Evolutionary conservation across 2,329 filamentous ascomycete species (phyloP).

Genomic region (Pseudogymnoascus sp.): DNA sequence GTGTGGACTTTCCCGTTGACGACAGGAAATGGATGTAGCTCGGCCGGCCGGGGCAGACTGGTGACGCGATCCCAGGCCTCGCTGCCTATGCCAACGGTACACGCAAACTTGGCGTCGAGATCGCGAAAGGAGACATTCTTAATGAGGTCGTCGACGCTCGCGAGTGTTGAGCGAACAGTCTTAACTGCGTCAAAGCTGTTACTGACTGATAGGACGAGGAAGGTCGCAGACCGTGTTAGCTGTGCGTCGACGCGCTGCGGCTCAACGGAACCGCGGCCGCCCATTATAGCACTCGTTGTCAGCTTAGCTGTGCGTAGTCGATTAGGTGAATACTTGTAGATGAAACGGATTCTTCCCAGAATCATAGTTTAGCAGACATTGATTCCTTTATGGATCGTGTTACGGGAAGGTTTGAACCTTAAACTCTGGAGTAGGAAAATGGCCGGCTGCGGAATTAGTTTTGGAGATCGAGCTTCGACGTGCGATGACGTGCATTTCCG

Average conservation of each 20-base stretch:
- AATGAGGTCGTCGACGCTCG: conserved; percentile 37
- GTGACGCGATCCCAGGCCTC: conserved; percentile 43
- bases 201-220: conserved; percentile 42
- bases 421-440: background rate
- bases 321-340: background rate
- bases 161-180: conserved; percentile 39
- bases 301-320: background rate
- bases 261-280: conserved; percentile 29
- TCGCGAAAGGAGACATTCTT: conserved; percentile 50
- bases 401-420: too few species aligned
- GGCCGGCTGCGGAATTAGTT: background rate
- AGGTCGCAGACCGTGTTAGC: conserved; percentile 46
- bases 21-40: conserved; percentile 44
- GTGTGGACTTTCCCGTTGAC: conserved; percentile 43
- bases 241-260: conserved; percentile 43
- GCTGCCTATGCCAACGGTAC: conserved; percentile 49
- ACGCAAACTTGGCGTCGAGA: conserved; percentile 38
- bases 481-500: background rate
- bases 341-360: background rate
- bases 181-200: conserved; percentile 30
- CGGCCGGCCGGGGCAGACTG: conserved; percentile 37
- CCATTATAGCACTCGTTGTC: conserved; percentile 14
- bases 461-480: background rate
- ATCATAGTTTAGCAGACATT: background rate
- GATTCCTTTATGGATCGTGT: background rate